Evolutionary conservation across 2,329 filamentous ascomycete species (phyloP).

Genomic region (Metarhizium humberi): DNA sequence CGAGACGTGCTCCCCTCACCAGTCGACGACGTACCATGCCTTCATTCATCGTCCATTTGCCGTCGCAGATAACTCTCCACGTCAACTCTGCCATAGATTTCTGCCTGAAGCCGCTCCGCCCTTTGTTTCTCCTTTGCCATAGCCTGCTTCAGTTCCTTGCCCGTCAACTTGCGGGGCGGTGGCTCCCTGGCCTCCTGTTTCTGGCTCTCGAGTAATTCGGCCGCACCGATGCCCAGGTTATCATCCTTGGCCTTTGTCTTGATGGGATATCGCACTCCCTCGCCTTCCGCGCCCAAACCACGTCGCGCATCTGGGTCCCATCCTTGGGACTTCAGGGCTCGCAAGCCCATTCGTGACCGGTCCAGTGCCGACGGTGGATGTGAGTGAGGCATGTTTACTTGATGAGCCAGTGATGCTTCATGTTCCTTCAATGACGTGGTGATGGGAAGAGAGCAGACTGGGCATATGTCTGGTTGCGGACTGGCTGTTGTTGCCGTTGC

Average conservation of each 20-base stretch:
- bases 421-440: constrained; percentile 31
- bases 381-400: constrained; percentile 59
- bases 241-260: constrained; percentile 65
- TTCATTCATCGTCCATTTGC: constrained; percentile 11
- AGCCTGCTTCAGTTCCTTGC: constrained; percentile 40
- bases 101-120: constrained; percentile 52
- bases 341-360: constrained; percentile 59
- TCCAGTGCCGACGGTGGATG: constrained; percentile 66
- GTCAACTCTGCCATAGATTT: constrained; percentile 69
- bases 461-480: constrained; percentile 16
- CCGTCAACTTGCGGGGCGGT: constrained; percentile 46
- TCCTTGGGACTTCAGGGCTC: constrained; percentile 55
- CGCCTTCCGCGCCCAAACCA: constrained; percentile 62
- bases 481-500: constrained; percentile 6
- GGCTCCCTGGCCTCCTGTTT: constrained; percentile 37
- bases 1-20: no score
- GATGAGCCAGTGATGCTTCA: constrained; percentile 58
- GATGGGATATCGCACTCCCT: constrained; percentile 69
- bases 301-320: constrained; percentile 65
- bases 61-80: constrained; percentile 63
- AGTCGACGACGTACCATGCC: not conserved
- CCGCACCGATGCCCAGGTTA: constrained; percentile 61
- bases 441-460: constrained; percentile 27
- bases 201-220: constrained; percentile 13
- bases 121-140: constrained; percentile 43